Percentiles rank a stretch among this genome's conserved stretches.
Evolutionary conservation across 2,329 filamentous ascomycete species (phyloP).

Genomic region (Stagonosporopsis chrysanthemi): DNA sequence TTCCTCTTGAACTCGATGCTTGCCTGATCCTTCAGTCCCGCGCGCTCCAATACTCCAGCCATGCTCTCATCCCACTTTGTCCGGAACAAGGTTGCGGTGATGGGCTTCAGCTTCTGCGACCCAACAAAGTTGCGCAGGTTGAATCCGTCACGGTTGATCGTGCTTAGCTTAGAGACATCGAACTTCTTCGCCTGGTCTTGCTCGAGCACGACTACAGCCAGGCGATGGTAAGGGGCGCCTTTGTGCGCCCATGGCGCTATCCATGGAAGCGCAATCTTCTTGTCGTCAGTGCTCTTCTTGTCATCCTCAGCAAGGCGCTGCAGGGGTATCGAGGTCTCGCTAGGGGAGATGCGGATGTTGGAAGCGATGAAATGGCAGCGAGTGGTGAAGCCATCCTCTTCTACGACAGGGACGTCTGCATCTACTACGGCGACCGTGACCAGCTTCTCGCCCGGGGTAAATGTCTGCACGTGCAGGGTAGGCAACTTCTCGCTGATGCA

Average conservation of each 20-base stretch:
- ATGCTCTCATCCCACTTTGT: constrained; percentile 89
- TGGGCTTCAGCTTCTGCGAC: constrained; percentile 71
- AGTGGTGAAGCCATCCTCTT: constrained; percentile 76
- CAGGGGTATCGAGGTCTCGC: constrained; percentile 46
- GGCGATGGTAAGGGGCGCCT: constrained; percentile 88
- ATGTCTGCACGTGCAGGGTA: constrained; percentile 82
- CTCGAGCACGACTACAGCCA: constrained; percentile 83
- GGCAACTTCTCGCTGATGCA: constrained; percentile 75
- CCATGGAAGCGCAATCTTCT: constrained; percentile 79
- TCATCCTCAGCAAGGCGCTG: constrained; percentile 43
- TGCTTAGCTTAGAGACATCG: constrained; percentile 68
- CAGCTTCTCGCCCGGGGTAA: constrained; percentile 80
- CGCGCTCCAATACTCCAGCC: constrained; percentile 82
- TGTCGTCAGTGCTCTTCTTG: constrained; percentile 54
- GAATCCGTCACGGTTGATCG: constrained; percentile 77
- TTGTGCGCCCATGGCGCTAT: constrained; percentile 86
- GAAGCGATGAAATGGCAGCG: constrained; percentile 88
- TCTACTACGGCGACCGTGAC: constrained; percentile 88
- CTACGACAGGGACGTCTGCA: constrained; percentile 83
- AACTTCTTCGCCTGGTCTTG: constrained; percentile 66
- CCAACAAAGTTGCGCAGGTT: constrained; percentile 76
- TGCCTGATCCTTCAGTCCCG: constrained; percentile 72
- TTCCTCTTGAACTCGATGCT: constrained; percentile 86
- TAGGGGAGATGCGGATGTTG: constrained; percentile 71
- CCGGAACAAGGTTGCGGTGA: constrained; percentile 89